Evolutionary conservation across 116 monocot species (phyloP).

Genomic region (Thalassia testudinum): DNA sequence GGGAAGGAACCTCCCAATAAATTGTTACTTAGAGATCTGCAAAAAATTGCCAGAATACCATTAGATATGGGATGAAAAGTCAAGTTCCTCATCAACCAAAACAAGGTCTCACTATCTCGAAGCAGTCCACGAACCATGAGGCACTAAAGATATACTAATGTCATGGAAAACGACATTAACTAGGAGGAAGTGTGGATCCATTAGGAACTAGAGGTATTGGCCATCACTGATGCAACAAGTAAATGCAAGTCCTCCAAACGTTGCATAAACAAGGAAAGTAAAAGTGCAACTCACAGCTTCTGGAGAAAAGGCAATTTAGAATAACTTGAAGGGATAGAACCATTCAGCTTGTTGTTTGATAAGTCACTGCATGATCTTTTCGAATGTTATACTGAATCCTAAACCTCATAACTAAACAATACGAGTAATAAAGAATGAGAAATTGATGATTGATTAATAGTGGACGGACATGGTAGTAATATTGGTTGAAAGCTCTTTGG

Average conservation of each 20-base stretch:
- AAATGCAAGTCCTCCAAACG: too few species aligned
- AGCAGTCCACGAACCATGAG: too few species aligned
- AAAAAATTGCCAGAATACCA: not conserved
- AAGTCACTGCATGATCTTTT: constrained; percentile 50
- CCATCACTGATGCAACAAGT: too few species aligned
- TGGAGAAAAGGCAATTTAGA: constrained; percentile 77
- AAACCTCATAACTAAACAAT: not conserved
- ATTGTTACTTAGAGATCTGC: constrained; percentile 19
- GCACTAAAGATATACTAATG: too few species aligned
- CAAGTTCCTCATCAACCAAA: too few species aligned
- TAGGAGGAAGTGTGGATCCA: too few species aligned
- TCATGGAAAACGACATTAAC: too few species aligned
- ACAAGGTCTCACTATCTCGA: too few species aligned
- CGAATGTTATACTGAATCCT: too few species aligned
- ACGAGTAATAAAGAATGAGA: not conserved
- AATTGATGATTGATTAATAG: not conserved
- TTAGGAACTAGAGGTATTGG: too few species aligned
- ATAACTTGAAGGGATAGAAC: constrained; percentile 68
- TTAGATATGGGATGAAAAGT: not conserved
- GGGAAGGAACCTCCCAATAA: constrained; percentile 24
- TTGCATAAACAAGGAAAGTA: not conserved
- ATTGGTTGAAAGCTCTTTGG: constrained; percentile 35
- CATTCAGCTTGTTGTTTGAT: constrained; percentile 62
- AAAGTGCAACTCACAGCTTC: constrained; percentile 42
- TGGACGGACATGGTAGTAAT: constrained; percentile 78